Base-by-base conservation (phyloP, 768 basidiomycete genomes). In the Xanthoconium purpureum region DNA sequence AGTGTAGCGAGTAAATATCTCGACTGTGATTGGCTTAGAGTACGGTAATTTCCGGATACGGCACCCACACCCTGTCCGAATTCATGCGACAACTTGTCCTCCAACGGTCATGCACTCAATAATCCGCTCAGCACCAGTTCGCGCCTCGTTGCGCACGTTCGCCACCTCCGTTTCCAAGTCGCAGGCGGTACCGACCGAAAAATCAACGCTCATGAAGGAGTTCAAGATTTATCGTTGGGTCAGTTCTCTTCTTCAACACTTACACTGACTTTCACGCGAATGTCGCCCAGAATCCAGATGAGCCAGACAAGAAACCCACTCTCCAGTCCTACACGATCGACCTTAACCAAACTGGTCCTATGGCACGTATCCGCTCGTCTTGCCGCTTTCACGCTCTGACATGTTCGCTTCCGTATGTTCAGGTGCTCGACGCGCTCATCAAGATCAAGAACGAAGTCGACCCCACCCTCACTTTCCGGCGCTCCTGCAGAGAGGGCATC, bases 171-270 rank as follows among this genome's bases (percentile, higher is more conserved):
- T 64, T 0, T 37, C 58, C 8, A 58, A 60, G 48, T 60, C 33
- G 14, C 66, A 71, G 61, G 71, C 81, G 18, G 80, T 82, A 3
- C 83, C 86, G 0, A 71, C 74, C 2, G 77, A 87, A 75, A 90
- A 89, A 71, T 83, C 85, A 0, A 82, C 83, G 17, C 69, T 89
- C 63, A 78, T 87, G 66, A 98, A 98, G 78, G 89, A 94, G 74
- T 98, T 99, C 81, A 91, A 95, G 81, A 94, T 98, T 62, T 99
- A 99, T 78, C 91, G 97, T 72, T 99, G 97, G 94, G 92, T 92
- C 55, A 40, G 62, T 47, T 6, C n/a, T 12, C 14, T 15, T 29
- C 33, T 12, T 1, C 6, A 33, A 14, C 0, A 29, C 2, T 3
- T 29, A 40, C 12, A 2, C 54, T 50, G 46, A 33, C 30, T 6